phyloP scores from a whole-genome alignment of 768 basidiomycete genomes.

The Leccinum boreale region DNA sequence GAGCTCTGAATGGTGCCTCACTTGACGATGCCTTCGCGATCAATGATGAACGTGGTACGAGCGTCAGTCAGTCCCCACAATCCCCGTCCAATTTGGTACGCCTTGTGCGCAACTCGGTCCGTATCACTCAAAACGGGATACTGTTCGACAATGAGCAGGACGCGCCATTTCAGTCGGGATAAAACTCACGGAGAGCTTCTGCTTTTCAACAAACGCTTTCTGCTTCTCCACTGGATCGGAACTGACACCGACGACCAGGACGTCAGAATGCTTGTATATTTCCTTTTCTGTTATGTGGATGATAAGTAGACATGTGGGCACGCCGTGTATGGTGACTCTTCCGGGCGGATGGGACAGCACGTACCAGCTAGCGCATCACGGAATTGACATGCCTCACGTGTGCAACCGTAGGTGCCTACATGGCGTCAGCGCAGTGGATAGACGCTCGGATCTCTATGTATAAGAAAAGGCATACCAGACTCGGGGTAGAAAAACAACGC shows the following conservation, averaged over 20 bases:
- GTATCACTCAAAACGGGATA: slow-evolving; percentile 79
- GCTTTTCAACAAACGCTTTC: slow-evolving; percentile 68
- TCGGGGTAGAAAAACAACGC: slow-evolving; percentile 80
- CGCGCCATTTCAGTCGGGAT: not conserved
- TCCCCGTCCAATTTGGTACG: slow-evolving; percentile 64
- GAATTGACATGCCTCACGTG: slow-evolving; percentile 78
- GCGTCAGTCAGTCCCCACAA: slow-evolving; percentile 63
- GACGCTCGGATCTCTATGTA: not conserved
- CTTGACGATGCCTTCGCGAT: slow-evolving; percentile 65
- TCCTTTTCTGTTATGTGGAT: slow-evolving; percentile 47
- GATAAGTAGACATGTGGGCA: not conserved
- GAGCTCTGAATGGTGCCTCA: slow-evolving; percentile 28
- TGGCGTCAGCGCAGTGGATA: not conserved
- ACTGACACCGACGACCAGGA: slow-evolving; percentile 72
- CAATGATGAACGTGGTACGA: slow-evolving; percentile 76
- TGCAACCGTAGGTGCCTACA: slow-evolving; percentile 73
- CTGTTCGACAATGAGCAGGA: slow-evolving; percentile 31
- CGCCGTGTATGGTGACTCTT: not conserved
- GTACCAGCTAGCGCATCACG: slow-evolving; percentile 71
- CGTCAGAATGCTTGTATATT: slow-evolving; percentile 59
- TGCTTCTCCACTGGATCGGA: slow-evolving; percentile 70
- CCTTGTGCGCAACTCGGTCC: slow-evolving; percentile 57
- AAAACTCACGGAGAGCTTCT: slow-evolving; percentile 58
- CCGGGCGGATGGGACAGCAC: slow-evolving; percentile 15
- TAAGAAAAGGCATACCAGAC: slow-evolving; percentile 41